phyloP scores from a whole-genome alignment of 208 protist species.

The Trichomonas gallinae region DNA sequence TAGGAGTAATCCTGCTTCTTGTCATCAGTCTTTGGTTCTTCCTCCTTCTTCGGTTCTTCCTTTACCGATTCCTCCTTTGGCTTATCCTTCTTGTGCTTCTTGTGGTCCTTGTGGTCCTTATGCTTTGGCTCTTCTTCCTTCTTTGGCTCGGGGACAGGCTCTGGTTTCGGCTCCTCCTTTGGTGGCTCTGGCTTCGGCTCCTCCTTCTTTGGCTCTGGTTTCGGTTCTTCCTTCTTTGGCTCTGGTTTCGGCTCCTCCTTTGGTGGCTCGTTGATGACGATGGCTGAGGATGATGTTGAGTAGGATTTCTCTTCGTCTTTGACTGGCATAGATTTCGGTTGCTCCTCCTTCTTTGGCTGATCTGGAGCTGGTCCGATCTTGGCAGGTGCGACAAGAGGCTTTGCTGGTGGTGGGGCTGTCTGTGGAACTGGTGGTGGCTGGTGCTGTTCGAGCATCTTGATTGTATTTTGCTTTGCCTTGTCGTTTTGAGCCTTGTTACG shows the following conservation, averaged over 20 bases:
- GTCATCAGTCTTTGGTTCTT: neutral
- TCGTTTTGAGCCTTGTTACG: neutral
- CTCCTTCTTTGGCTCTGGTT: neutral
- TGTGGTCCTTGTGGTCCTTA: neutral
- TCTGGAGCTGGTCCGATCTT: neutral
- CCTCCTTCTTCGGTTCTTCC: neutral
- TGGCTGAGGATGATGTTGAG: neutral
- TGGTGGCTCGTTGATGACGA: neutral
- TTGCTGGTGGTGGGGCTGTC: no score
- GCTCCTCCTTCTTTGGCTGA: neutral
- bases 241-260: neutral
- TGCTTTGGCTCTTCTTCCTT: neutral
- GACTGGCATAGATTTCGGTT: neutral
- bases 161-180: neutral
- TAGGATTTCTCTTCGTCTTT: neutral
- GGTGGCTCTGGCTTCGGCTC: neutral
- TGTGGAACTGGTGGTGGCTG: neutral
- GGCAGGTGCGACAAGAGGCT: no score
- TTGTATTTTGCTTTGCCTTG: neutral
- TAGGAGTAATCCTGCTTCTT: neutral
- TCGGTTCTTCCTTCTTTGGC: neutral
- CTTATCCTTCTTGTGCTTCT: neutral
- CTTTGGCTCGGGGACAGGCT: neutral
- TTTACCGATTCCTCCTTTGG: no score
- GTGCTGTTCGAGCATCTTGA: neutral